Evolutionary conservation across 2,329 filamentous ascomycete genomes (phyloP), one percentile per base, ranked within the genome.

Genomic region (Calonectria pteridis): DNA sequence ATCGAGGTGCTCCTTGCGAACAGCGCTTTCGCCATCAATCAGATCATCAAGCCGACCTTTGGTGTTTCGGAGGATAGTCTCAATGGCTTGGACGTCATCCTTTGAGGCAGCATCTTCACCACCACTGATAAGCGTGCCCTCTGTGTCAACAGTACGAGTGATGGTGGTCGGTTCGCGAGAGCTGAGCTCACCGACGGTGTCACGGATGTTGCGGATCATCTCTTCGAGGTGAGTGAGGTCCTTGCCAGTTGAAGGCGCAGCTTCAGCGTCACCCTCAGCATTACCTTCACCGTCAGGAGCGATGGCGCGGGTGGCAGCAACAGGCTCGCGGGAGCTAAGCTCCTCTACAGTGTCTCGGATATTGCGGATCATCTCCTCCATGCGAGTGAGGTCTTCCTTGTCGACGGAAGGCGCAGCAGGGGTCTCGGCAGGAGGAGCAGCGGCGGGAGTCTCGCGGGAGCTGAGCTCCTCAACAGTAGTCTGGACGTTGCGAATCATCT

Each of bases 11-110:
- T 93, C 91, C 78, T 92, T 93, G 69, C 89, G 88, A 13, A 95
- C 92, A 2, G 91, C 87, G 71, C 94, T 92, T 40, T 95, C 93
- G 4, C 92, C 90, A 65, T 96, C 91, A 64, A 98, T 90, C 26
- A 91, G 83, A 73, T 98, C 95, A 72, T 98, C 96, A 13, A 98
- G 87, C 59, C 94, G 94, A 6, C 93, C 92, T 83, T 98, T 98
- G 37, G 95, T 96, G 82, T 98, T 98, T 51, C 94, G 92, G 16
- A 98, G 89, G 63, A 98, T 92, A 0, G 94, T 97, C 84, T 98
- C 96, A 72, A 98, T 96, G 14, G 95, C 95, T 74, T 96, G 92
- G 0, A 96, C 94, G 78, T 98, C 96, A 77, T 98, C 95, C 81
- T 94, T 86, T 82, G 77, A 88, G 79, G 78, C 88, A 80, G 73